phyloP scores from a whole-genome alignment of 1,284 basidiomycete genomes.

The Heterobasidion irregulare region DNA sequence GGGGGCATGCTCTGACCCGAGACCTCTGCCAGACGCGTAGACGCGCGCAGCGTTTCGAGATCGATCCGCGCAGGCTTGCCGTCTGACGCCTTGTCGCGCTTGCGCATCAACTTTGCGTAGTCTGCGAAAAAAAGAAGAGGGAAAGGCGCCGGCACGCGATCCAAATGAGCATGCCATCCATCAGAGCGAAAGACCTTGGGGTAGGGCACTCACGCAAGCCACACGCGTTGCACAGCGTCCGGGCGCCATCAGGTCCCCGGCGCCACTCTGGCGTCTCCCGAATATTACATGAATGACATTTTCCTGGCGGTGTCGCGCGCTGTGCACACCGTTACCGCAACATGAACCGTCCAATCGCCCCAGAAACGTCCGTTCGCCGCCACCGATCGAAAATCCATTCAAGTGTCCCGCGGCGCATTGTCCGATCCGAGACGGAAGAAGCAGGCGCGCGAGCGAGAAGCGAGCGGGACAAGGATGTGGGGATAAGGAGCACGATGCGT shows the following conservation, averaged over 20 bases:
- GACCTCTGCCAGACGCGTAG: constrained; percentile 20
- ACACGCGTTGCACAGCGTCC: constrained; percentile 77
- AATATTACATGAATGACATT: constrained; percentile 79
- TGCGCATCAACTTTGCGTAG: constrained; percentile 72
- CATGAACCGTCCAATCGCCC: too few relatives aligned
- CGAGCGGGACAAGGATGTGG: neutral
- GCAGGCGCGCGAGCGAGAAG: constrained; percentile 15
- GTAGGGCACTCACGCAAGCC: constrained; percentile 63
- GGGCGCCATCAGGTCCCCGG: constrained; percentile 69
- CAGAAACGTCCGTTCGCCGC: neutral
- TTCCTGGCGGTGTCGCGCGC: constrained; percentile 75
- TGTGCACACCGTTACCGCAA: constrained; percentile 19
- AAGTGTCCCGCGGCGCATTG: too few relatives aligned
- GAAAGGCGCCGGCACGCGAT: neutral
- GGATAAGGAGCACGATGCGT: too few relatives aligned
- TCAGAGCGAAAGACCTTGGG: neutral
- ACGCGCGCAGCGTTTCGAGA: constrained; percentile 64
- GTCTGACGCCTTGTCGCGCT: constrained; percentile 53
- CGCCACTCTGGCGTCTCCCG: constrained; percentile 81
- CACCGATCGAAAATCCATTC: too few relatives aligned
- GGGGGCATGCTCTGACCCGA: neutral
- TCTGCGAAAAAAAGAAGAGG: constrained; percentile 33
- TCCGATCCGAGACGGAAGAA: neutral
- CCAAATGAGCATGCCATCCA: too few relatives aligned
- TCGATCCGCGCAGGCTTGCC: constrained; percentile 52